Base-by-base conservation (phyloP, 2,329 filamentous ascomycete species). In the Clonostachys sp. region DNA sequence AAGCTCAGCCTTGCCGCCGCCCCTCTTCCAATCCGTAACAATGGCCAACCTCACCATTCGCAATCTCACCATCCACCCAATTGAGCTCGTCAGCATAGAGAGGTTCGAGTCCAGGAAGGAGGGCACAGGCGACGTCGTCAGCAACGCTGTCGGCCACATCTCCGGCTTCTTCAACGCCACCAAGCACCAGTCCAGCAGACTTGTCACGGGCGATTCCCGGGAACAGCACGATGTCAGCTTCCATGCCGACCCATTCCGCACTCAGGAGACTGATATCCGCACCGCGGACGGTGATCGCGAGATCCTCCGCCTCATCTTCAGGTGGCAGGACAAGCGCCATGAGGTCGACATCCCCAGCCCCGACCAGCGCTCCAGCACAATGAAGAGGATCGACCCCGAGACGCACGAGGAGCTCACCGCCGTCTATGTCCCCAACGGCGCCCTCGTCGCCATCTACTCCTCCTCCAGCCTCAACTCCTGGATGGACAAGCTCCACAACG, bases 401-500 rank as follows among this genome's bases (percentile, higher is more conserved):
- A 57, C 74, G 59, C 58, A 74, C 65, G 61, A 78, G 65, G 60
- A 81, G 62, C 78, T 87, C 54, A 89, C 86, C 0, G 82, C 78
- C 34, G 74, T 91, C 48, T 89, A 84, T 69, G 67, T 86, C 10
- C 74, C 75, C 6, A 59, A 71, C 7, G 71, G 74, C 45, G 74
- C 77, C 30, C 73, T 78, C 58, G 67, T 86, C 10, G 68, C 81
- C 39, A 73, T 97, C 51, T 84, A 86, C 67, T 89, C 84, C 51
- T 90, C 84, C 6, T 78, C 84, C 14, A 77, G 82, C 46, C 78
- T 91, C 44, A 63, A 82, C 51, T 69, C 75, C 46, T 96, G 94
- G 94, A 97, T 97, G 91, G 68, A 75, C 48, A 77, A 84, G 51
- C 75, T 97, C 40, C 74, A 78, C 50, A 81, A 91, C 58, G 77